A percentile compares a stretch with the other conserved stretches of the same genome.
These are phyloP conservation scores for Neoboletus brunneissimus DNA, from an alignment of 768 basidiomycete genomes.

Conservation along the genomic window DNA sequence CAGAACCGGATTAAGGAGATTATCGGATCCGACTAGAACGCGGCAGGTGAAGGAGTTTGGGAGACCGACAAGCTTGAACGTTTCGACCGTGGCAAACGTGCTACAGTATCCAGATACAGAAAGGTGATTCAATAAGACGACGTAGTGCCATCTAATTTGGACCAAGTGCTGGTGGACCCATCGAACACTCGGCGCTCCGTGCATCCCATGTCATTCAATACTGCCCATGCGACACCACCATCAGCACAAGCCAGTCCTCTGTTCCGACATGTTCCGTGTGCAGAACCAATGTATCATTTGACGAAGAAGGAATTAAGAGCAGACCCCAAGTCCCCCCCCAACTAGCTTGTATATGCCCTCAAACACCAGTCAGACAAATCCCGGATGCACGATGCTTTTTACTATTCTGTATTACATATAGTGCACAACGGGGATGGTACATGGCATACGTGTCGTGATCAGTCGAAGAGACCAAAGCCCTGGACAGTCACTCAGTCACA, in stretches of 20 bases:
- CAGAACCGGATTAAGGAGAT: conserved; percentile 31
- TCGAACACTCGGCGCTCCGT: conserved; percentile 2
- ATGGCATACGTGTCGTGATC: conserved; percentile 20
- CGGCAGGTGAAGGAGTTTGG: not conserved
- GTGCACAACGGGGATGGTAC: conserved; percentile 14
- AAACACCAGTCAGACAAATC: conserved; percentile 3
- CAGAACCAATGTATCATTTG: not conserved
- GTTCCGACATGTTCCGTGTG: conserved; percentile 15
- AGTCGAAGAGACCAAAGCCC: conserved; percentile 97
- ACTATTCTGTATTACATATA: conserved; percentile 24
- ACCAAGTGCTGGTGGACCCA: no score
- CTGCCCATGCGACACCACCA: not conserved
- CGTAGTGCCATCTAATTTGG: not conserved
- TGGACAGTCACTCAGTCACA: conserved; percentile 27
- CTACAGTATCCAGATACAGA: not conserved
- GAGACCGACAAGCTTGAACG: not conserved
- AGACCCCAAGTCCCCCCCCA: not conserved
- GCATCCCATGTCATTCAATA: not conserved
- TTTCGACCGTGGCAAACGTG: not conserved
- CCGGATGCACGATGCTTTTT: conserved; percentile 10
- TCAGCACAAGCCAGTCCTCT: not conserved
- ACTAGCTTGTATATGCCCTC: not conserved
- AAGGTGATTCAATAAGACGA: not conserved
- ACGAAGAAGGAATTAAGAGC: not conserved
- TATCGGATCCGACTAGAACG: conserved; percentile 30